phyloP scores from a whole-genome alignment of 2,329 filamentous ascomycete species.

The Phyllosticta capitalensis region DNA sequence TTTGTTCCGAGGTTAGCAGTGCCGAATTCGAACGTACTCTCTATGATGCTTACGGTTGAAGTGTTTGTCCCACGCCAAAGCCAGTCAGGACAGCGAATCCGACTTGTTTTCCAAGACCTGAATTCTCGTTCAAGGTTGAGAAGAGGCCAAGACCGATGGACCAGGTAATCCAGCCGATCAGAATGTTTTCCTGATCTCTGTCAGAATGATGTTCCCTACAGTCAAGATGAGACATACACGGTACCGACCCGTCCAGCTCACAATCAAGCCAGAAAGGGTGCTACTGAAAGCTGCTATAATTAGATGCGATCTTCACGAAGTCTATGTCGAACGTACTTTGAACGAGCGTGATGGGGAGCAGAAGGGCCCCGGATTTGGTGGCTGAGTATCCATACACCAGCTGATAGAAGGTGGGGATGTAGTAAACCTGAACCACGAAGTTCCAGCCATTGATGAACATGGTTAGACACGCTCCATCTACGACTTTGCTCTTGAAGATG shows the following conservation, averaged over 20 bases:
- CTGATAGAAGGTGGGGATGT: constrained; percentile 34
- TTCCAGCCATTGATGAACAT: constrained; percentile 48
- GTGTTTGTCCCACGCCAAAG: constrained; percentile 6
- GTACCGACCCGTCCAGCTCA: constrained; percentile 34
- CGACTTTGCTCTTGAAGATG: constrained; percentile 45
- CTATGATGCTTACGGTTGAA: constrained; percentile 3
- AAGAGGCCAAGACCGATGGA: constrained; percentile 11
- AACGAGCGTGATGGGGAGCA: constrained; percentile 36
- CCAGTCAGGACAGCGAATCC: constrained; percentile 44
- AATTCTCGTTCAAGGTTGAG: constrained; percentile 4
- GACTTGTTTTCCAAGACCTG: constrained; percentile 44
- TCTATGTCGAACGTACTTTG: constrained; percentile 39
- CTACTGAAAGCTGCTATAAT: constrained; percentile 1
- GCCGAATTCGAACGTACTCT: background rate
- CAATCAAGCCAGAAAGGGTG: constrained; percentile 41
- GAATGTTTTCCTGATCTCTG: constrained; percentile 24
- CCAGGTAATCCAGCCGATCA: constrained; percentile 26
- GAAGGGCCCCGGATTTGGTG: constrained; percentile 34
- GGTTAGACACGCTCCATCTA: constrained; percentile 44
- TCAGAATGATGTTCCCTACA: background rate
- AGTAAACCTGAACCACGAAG: constrained; percentile 48
- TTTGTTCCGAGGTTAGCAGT: background rate
- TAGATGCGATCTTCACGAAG: background rate
- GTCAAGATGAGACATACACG: background rate
- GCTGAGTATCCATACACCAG: constrained; percentile 31